Percentiles rank a stretch among this genome's conserved stretches.
Evolutionary conservation across 331 rosid species (phyloP).

Genomic region (Prunus yedoensis): DNA sequence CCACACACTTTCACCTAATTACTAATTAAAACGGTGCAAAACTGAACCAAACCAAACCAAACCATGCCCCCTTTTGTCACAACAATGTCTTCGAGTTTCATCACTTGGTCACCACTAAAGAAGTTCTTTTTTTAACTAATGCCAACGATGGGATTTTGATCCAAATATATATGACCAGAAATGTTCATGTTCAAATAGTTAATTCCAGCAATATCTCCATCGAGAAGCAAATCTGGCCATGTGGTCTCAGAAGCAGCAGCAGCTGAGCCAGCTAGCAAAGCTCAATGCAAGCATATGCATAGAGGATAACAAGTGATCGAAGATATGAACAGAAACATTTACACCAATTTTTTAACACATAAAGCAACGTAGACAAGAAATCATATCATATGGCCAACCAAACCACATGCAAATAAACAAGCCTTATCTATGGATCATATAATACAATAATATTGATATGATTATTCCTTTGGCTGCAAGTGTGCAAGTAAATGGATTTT

Average conservation of each 20-base stretch:
- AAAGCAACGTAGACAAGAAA: conserved; percentile 1
- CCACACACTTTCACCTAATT: too few species aligned
- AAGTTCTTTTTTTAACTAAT: background rate
- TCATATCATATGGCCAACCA: conserved; percentile 25
- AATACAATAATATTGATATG: background rate
- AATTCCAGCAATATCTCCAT: conserved; percentile 38
- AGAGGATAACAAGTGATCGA: background rate
- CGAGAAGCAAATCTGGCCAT: conserved; percentile 41
- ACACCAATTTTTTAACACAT: background rate
- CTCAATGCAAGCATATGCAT: conserved; percentile 10
- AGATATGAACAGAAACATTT: conserved; percentile 3
- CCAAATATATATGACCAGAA: too few species aligned
- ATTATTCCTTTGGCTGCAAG: conserved; percentile 3
- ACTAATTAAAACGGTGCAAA: too few species aligned
- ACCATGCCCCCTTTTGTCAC: too few species aligned
- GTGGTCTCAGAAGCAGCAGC: conserved; percentile 40
- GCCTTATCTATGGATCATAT: conserved; percentile 24
- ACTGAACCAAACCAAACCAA: too few species aligned
- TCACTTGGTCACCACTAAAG: too few species aligned
- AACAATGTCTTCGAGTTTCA: too few species aligned
- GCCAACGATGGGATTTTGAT: background rate
- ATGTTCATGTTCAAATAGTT: too few species aligned
- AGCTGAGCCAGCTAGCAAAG: conserved; percentile 49
- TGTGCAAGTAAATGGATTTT: background rate
- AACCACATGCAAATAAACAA: conserved; percentile 27